phyloP scores from a whole-genome alignment of 139 green algal genomes.

The Chlamydomonas applanata region DNA sequence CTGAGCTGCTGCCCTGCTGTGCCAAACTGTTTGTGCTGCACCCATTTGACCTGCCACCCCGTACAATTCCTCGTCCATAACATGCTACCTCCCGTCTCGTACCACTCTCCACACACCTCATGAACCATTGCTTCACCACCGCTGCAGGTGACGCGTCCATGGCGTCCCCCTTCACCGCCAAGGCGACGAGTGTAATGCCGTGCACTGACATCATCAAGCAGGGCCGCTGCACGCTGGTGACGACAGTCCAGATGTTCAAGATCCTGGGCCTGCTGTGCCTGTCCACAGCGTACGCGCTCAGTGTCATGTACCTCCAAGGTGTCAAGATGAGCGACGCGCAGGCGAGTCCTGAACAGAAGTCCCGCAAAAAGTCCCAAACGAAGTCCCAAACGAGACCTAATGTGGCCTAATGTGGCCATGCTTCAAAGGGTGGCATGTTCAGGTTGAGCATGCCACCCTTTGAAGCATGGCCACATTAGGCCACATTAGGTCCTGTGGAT shows the following conservation, averaged over 20 bases:
- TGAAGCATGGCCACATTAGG: too few species aligned
- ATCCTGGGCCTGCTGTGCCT: conserved; percentile 97
- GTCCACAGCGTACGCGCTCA: conserved; percentile 87
- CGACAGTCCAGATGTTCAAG: conserved; percentile 99
- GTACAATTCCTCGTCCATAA: too few species aligned
- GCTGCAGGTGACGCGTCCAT: conserved; percentile 80
- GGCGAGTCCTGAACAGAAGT: conserved; percentile 18
- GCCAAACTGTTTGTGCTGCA: too few species aligned
- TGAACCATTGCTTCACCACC: not conserved
- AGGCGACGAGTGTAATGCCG: conserved; percentile 69
- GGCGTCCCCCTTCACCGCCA: conserved; percentile 90
- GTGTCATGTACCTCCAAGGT: conserved; percentile 89
- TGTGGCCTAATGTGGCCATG: too few species aligned
- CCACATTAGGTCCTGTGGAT: too few species aligned
- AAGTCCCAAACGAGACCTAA: too few species aligned
- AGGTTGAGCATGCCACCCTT: too few species aligned
- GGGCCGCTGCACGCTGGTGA: conserved; percentile 89
- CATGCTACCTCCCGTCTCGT: not conserved
- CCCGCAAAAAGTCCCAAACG: too few species aligned
- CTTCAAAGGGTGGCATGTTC: too few species aligned
- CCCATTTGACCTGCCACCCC: too few species aligned
- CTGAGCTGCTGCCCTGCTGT: too few species aligned
- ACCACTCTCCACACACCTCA: not conserved
- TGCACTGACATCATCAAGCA: conserved; percentile 90
- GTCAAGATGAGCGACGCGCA: conserved; percentile 88